Evolutionary conservation across 805 yeast genomes (phyloP).

Genomic region (Ogataea allantospora): DNA sequence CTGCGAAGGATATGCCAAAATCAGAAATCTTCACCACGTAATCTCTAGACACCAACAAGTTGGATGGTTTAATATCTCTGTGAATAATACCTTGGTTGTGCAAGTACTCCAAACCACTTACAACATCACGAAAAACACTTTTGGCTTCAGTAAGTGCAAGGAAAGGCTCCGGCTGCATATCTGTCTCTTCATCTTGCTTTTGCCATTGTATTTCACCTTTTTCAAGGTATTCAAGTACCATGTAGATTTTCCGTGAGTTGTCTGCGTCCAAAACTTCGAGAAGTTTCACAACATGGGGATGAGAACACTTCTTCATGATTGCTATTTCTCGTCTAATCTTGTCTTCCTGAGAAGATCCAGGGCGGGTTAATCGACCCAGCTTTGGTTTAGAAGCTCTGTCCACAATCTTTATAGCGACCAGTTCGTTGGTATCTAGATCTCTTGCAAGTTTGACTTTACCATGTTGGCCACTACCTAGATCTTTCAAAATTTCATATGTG

Average conservation of each 20-base stretch:
- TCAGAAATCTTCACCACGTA: slow-evolving; percentile 89
- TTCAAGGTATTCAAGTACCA: slow-evolving; percentile 86
- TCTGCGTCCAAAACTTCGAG: slow-evolving; percentile 87
- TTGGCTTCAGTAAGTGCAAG: slow-evolving; percentile 66
- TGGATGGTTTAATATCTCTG: slow-evolving; percentile 95
- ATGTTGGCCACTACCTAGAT: slow-evolving; percentile 95
- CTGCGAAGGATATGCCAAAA: slow-evolving; percentile 89
- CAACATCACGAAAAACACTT: slow-evolving; percentile 75
- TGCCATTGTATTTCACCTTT: slow-evolving; percentile 92
- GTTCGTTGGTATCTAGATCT: slow-evolving; percentile 58
- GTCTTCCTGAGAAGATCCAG: slow-evolving; percentile 51
- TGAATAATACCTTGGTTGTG: slow-evolving; percentile 91
- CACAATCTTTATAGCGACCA: slow-evolving; percentile 92
- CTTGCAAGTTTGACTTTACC: slow-evolving; percentile 95
- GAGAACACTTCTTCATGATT: slow-evolving; percentile 87
- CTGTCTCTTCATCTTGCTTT: slow-evolving; percentile 30
- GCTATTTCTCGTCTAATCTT: slow-evolving; percentile 85
- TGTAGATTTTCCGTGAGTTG: slow-evolving; percentile 77
- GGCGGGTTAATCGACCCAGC: slow-evolving; percentile 40
- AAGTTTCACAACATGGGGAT: slow-evolving; percentile 88
- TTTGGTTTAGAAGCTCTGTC: slow-evolving; percentile 66
- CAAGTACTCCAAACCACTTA: slow-evolving; percentile 83
- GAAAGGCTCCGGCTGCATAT: slow-evolving; percentile 50
- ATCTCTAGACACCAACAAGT: slow-evolving; percentile 67
- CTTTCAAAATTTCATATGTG: slow-evolving; percentile 83